A percentile compares a stretch with the other conserved stretches of the same genome.
These are phyloP conservation scores for Fusarium torulosum DNA, from an alignment of 2,329 filamentous ascomycete genomes.

Conservation along the genomic window DNA sequence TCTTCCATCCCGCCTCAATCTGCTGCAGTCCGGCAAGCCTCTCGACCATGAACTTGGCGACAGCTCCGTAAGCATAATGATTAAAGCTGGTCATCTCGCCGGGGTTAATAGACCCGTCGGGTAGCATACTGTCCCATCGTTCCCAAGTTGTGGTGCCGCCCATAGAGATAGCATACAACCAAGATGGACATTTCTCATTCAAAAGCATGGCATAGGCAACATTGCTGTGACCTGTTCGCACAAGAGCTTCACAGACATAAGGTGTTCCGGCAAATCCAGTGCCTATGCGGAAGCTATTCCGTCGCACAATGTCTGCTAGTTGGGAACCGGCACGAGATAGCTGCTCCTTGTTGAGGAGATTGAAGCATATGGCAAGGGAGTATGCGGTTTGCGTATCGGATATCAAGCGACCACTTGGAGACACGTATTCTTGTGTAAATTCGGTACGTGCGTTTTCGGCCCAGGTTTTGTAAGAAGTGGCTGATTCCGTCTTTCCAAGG, in stretches of 20 bases:
- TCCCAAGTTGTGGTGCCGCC: constrained; percentile 59
- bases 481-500: constrained; percentile 47
- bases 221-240: constrained; percentile 31
- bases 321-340: constrained; percentile 22
- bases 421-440: constrained; percentile 42
- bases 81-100: constrained; percentile 59
- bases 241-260: constrained; percentile 43
- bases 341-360: constrained; percentile 24
- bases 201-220: constrained; percentile 55
- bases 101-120: constrained; percentile 55
- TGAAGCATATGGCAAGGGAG: constrained; percentile 42
- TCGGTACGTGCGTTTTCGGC: constrained; percentile 30
- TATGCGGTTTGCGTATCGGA: constrained; percentile 46
- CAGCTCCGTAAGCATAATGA: constrained; percentile 57
- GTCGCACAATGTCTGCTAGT: constrained; percentile 35
- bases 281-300: constrained; percentile 39
- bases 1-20: constrained; percentile 47
- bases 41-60: constrained; percentile 55
- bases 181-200: constrained; percentile 52
- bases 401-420: constrained; percentile 34
- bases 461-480: constrained; percentile 23
- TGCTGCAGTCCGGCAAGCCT: constrained; percentile 41
- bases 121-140: constrained; percentile 57
- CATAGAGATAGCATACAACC: constrained; percentile 57
- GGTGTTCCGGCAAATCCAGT: constrained; percentile 57